Conservation (phyloP, 495 filamentous ascomycete species). For the Penicillium mononematosum region DNA sequence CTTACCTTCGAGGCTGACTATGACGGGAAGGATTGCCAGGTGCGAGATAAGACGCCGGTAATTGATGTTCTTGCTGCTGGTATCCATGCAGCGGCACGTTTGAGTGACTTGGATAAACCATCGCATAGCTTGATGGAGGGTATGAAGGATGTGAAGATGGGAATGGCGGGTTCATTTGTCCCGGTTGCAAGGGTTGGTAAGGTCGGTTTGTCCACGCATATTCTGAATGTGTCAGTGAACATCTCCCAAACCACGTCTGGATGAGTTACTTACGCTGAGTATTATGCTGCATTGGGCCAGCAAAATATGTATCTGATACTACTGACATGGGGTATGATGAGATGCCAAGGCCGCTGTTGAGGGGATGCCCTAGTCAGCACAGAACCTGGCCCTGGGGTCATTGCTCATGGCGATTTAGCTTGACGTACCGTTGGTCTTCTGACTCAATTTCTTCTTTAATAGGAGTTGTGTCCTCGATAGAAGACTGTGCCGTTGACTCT, state of each 20-base stretch:
- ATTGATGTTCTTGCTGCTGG: constrained; percentile 14
- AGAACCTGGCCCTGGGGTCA: not conserved
- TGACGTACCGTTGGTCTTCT: constrained; percentile 17
- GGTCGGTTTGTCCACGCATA: constrained; percentile 29
- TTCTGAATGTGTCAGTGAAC: constrained; percentile 19
- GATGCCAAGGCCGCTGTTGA: constrained; percentile 22
- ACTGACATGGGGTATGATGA: constrained; percentile 30
- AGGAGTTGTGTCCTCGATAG: constrained; percentile 9
- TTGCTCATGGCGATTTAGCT: not conserved
- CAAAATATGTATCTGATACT: constrained; percentile 27
- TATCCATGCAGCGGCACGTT: constrained; percentile 14
- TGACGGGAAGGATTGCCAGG: constrained; percentile 17
- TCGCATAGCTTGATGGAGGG: constrained; percentile 16
- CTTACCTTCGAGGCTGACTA: constrained; percentile 23
- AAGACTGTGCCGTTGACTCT: constrained; percentile 10
- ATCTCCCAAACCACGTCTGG: not conserved
- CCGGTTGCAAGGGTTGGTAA: constrained; percentile 23
- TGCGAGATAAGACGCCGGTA: constrained; percentile 21
- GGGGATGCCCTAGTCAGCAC: constrained; percentile 10
- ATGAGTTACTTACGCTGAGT: constrained; percentile 20
- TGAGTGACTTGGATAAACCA: constrained; percentile 19
- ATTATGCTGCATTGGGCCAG: constrained; percentile 31
- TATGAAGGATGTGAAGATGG: constrained; percentile 22
- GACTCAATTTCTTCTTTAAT: constrained; percentile 10
- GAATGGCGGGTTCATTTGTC: constrained; percentile 22